Conservation (phyloP, 805 yeast genomes). For the Spathaspora boniae region DNA sequence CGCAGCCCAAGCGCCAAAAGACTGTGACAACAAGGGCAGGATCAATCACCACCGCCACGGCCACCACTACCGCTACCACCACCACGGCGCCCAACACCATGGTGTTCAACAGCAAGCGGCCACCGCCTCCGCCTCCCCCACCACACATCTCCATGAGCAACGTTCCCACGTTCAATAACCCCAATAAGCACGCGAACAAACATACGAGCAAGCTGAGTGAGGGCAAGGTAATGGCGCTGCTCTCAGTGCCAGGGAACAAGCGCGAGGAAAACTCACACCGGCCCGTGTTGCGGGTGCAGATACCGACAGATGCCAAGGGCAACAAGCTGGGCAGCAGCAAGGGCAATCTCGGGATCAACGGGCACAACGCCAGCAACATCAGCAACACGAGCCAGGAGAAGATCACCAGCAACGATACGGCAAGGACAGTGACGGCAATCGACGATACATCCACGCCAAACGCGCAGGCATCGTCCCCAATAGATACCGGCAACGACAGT, state of each 20-base stretch:
- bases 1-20: slow-evolving; percentile 30
- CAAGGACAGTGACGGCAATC: slow-evolving; percentile 45
- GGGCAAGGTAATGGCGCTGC: slow-evolving; percentile 5
- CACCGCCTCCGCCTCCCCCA: slow-evolving; percentile 13
- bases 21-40: too few relatives aligned
- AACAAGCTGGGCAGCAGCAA: too few relatives aligned
- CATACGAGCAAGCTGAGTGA: slow-evolving; percentile 2
- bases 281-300: slow-evolving; percentile 62
- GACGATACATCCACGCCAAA: slow-evolving; percentile 17
- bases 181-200: slow-evolving; percentile 8
- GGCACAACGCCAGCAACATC: neutral
- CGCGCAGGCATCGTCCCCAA: slow-evolving; percentile 4
- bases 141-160: slow-evolving; percentile 16
- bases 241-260: neutral
- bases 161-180: slow-evolving; percentile 17
- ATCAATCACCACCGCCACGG: too few relatives aligned
- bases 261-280: slow-evolving; percentile 19
- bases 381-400: slow-evolving; percentile 9
- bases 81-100: slow-evolving; percentile 6
- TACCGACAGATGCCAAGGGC: slow-evolving; percentile 48
- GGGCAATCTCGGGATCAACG: neutral
- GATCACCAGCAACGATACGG: slow-evolving; percentile 32
- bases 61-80: neutral
- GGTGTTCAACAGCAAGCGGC: slow-evolving; percentile 10
- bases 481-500: slow-evolving; percentile 3